Evolutionary conservation across 257 asterid genomes (phyloP).

Genomic region (Forsythia viridissima): DNA sequence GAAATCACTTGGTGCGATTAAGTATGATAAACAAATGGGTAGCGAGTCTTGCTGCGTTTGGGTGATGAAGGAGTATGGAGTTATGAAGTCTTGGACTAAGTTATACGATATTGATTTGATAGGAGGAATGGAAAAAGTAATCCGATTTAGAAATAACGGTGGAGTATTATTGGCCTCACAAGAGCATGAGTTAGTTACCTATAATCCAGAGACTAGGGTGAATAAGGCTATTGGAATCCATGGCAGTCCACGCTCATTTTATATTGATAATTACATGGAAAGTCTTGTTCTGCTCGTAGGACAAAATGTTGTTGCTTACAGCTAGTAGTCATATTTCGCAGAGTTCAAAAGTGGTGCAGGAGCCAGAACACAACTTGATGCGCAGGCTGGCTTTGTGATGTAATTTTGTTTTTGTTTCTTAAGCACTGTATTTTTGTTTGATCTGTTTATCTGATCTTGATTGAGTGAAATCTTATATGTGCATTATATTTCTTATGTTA

Average conservation of each 20-base stretch:
- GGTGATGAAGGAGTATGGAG: conserved; percentile 61
- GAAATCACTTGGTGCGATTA: conserved; percentile 42
- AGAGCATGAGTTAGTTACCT: conserved; percentile 31
- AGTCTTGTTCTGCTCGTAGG: conserved; percentile 46
- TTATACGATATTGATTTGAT: conserved; percentile 37
- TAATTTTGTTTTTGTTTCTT: background rate
- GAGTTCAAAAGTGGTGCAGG: background rate
- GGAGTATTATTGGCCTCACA: conserved; percentile 38
- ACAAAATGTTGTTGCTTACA: background rate
- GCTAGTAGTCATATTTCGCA: background rate
- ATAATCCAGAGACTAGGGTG: conserved; percentile 29
- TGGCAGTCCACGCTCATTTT: conserved; percentile 48
- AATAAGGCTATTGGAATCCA: conserved; percentile 34
- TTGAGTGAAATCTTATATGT: background rate
- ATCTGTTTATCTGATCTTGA: background rate
- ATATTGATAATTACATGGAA: conserved; percentile 39
- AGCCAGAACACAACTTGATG: background rate
- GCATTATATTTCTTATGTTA: background rate
- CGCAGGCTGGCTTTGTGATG: background rate
- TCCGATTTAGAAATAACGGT: conserved; percentile 47
- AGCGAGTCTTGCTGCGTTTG: conserved; percentile 42
- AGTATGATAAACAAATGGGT: conserved; percentile 19
- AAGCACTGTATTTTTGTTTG: background rate
- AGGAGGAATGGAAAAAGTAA: conserved; percentile 34
- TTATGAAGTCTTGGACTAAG: conserved; percentile 55